Base-by-base conservation (phyloP, 192 early-diverging fungal species). In the Lobosporangium transversale region DNA sequence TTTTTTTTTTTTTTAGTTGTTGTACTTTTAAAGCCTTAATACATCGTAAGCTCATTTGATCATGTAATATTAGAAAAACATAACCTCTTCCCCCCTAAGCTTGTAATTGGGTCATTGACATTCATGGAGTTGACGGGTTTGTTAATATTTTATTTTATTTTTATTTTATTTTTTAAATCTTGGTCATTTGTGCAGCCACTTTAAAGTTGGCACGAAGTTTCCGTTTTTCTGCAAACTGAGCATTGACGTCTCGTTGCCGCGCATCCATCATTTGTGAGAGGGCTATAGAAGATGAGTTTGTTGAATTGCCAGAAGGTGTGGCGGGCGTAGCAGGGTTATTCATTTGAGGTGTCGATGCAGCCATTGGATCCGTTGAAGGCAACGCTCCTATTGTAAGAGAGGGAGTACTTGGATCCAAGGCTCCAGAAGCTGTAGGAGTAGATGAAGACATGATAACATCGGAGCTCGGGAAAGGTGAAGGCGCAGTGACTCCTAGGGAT, bases 211-310 rank as follows among this genome's bases (percentile, higher is more conserved):
- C 37, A 33, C 62, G 62, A 31, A 74, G 42, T 53, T 50, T 65
- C 32, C 56, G 36, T 48, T 60, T 65, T 36, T 74, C 70, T 0
- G 44, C 32, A 27, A 48, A 74, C 6, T 64, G 56, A 3, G 56
- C 50, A 33, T 51, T 50, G 2, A 74, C 61, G 37, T 74, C 70
- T 47, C 48, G 53, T 45, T 74, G 62, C 21, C 70, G 62, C 12
- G 70, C 62, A 31, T 74, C 70, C 50, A 74, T 64, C 70, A 74
- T 74, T 57, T 74, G 70, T 12, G 61, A 26, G 1, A 74, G 49
- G 7, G 56, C 70, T 4, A 40, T 14, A 15, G 20, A 27, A 27
- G 23, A n/a, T 31, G 43, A 10, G 10, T 31, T 51, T 10, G 48
- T 44, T 0, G 67, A 55, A 10, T 37, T 42, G 8, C 62, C 48